These are phyloP conservation scores for Paxillus rubicundulus DNA, from an alignment of 768 basidiomycete genomes.

Conservation along the genomic window DNA sequence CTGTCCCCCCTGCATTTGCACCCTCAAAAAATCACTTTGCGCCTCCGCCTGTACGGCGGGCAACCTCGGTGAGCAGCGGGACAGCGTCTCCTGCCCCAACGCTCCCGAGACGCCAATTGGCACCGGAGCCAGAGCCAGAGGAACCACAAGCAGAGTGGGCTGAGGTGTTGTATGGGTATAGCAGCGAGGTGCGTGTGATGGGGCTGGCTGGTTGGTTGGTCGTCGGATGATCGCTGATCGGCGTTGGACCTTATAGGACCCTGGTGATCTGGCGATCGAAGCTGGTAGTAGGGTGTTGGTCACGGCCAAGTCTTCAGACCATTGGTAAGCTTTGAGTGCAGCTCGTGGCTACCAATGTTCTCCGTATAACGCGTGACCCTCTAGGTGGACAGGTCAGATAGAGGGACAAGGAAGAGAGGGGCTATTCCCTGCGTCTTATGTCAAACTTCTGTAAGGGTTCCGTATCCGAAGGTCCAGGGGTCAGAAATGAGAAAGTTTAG, in stretches of 20 bases:
- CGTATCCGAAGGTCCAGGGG: neutral
- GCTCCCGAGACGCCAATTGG: slow-evolving; percentile 9
- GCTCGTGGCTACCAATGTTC: neutral
- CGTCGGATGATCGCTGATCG: neutral
- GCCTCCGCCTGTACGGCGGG: slow-evolving; percentile 52
- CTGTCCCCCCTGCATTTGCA: slow-evolving; percentile 38
- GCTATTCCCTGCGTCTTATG: slow-evolving; percentile 68
- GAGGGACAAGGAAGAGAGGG: slow-evolving; percentile 58
- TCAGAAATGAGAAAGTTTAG: neutral
- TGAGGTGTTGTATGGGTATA: slow-evolving; percentile 74
- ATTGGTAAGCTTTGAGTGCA: slow-evolving; percentile 53
- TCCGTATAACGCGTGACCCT: slow-evolving; percentile 7
- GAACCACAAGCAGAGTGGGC: slow-evolving; percentile 66
- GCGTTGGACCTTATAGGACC: slow-evolving; percentile 45
- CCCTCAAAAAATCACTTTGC: slow-evolving; percentile 44
- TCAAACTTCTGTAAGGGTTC: slow-evolving; percentile 47
- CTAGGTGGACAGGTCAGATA: slow-evolving; percentile 67
- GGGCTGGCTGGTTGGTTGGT: neutral
- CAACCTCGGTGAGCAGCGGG: slow-evolving; percentile 17
- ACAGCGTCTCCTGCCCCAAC: slow-evolving; percentile 21
- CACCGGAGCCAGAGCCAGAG: slow-evolving; percentile 33
- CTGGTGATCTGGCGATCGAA: slow-evolving; percentile 61
- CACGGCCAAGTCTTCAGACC: slow-evolving; percentile 64
- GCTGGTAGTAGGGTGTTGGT: slow-evolving; percentile 60
- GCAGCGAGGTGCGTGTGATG: slow-evolving; percentile 46